These are phyloP conservation scores for Sclerotinia spermophila DNA, from an alignment of 2,329 filamentous ascomycete genomes.

Conservation along the genomic window DNA sequence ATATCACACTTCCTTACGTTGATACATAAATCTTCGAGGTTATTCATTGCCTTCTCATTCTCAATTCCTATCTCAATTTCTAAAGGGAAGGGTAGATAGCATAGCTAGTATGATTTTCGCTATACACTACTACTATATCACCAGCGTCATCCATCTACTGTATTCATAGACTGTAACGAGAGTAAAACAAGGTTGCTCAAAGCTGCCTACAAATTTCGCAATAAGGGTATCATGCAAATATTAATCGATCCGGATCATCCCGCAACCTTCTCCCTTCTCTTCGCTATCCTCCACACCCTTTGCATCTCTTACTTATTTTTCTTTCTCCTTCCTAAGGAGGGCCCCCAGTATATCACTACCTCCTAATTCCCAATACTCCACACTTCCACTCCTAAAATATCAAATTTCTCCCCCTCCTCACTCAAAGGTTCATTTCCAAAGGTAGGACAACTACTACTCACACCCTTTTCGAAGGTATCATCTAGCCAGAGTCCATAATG, in stretches of 20 bases:
- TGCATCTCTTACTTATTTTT: not conserved
- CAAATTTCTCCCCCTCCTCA: conserved; percentile 89
- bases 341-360: not conserved
- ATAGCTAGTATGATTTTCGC: not conserved
- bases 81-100: not conserved
- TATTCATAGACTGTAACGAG: not conserved
- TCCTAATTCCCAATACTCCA: conserved; percentile 74
- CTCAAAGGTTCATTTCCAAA: conserved; percentile 94
- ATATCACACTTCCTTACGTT: too few species aligned
- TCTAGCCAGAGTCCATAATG: conserved; percentile 94
- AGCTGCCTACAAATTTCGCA: conserved; percentile 13
- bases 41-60: not conserved
- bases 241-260: not conserved
- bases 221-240: conserved; percentile 18
- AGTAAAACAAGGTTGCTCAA: not conserved
- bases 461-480: conserved; percentile 75
- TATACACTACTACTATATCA: not conserved
- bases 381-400: conserved; percentile 83
- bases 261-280: not conserved
- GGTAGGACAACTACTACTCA: conserved; percentile 80
- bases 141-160: not conserved
- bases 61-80: not conserved
- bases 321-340: not conserved
- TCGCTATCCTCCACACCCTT: not conserved
- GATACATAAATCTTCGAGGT: too few species aligned